These are phyloP conservation scores for Penicillium ucsense DNA, from an alignment of 495 filamentous ascomycete genomes.

Conservation along the genomic window DNA sequence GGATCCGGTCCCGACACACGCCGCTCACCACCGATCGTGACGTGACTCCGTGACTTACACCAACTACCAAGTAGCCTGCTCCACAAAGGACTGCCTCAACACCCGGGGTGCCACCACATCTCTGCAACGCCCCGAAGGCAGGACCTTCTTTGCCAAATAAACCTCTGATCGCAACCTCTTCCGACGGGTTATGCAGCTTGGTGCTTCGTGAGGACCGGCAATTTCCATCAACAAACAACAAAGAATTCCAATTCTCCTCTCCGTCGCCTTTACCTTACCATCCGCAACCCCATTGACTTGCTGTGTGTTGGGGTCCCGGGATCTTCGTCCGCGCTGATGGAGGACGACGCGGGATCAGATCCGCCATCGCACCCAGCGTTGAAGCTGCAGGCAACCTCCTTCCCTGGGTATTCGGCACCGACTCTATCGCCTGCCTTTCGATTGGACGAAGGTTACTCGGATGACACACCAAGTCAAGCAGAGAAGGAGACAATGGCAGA, in stretches of 20 bases:
- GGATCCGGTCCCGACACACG: too few species aligned
- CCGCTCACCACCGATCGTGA: too few species aligned
- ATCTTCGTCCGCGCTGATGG: conserved; percentile 18
- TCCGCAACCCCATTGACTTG: background rate
- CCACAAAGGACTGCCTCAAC: too few species aligned
- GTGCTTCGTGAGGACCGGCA: too few species aligned
- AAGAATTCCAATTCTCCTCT: background rate
- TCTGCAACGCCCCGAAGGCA: too few species aligned
- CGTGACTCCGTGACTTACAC: too few species aligned
- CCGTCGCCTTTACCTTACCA: background rate
- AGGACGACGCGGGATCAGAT: conserved; percentile 19
- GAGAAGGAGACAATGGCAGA: conserved; percentile 35
- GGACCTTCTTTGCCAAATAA: too few species aligned
- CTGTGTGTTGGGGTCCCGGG: background rate
- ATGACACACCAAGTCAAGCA: conserved; percentile 49
- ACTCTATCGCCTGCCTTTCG: conserved; percentile 40
- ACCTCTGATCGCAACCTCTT: too few species aligned
- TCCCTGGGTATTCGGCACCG: conserved; percentile 19
- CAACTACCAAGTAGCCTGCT: too few species aligned
- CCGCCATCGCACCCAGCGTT: conserved; percentile 12
- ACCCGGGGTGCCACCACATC: too few species aligned
- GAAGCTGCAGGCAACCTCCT: conserved; percentile 16
- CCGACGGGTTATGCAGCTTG: too few species aligned
- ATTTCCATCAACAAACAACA: too few species aligned
- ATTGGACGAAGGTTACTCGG: conserved; percentile 58